Conservation (phyloP, 805 yeast species). For the Wickerhamiella australiensis region DNA sequence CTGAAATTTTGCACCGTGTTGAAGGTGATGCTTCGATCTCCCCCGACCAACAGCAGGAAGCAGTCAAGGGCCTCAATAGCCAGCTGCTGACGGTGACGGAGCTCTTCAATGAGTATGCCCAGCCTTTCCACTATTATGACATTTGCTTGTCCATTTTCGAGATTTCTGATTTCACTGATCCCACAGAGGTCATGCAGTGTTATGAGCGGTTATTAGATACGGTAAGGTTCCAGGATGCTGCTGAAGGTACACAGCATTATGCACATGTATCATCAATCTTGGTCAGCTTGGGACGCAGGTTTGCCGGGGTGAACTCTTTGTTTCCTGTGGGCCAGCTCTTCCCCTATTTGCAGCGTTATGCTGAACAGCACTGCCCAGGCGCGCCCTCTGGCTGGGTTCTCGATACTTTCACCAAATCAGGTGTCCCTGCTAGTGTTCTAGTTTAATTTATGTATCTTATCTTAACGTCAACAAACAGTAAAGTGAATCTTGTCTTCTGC, state of each 20-base stretch:
- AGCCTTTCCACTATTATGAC: constrained; percentile 77
- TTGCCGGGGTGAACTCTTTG: constrained; percentile 58
- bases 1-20: constrained; percentile 38
- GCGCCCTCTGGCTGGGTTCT: constrained; percentile 34
- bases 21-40: constrained; percentile 32
- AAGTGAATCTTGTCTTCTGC: too few relatives aligned
- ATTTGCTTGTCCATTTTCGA: constrained; percentile 67
- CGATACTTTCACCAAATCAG: constrained; percentile 30
- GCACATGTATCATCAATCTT: constrained; percentile 32
- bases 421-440: constrained; percentile 19
- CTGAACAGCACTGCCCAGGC: constrained; percentile 33
- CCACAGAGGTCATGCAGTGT: constrained; percentile 67
- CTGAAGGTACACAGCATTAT: constrained; percentile 27
- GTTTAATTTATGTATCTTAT: constrained; percentile 10
- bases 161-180: constrained; percentile 71
- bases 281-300: constrained; percentile 45
- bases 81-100: constrained; percentile 62
- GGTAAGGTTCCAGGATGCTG: constrained; percentile 26
- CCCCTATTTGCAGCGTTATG: constrained; percentile 48
- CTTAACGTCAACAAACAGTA: neutral
- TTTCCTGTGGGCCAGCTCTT: constrained; percentile 67
- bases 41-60: constrained; percentile 35
- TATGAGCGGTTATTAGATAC: constrained; percentile 66
- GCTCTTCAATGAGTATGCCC: constrained; percentile 73
- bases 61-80: constrained; percentile 45